A percentile compares a stretch with the other conserved stretches of the same genome.
phyloP scores from a whole-genome alignment of 2,329 filamentous ascomycete genomes.

The Colletotrichum spinosum region DNA sequence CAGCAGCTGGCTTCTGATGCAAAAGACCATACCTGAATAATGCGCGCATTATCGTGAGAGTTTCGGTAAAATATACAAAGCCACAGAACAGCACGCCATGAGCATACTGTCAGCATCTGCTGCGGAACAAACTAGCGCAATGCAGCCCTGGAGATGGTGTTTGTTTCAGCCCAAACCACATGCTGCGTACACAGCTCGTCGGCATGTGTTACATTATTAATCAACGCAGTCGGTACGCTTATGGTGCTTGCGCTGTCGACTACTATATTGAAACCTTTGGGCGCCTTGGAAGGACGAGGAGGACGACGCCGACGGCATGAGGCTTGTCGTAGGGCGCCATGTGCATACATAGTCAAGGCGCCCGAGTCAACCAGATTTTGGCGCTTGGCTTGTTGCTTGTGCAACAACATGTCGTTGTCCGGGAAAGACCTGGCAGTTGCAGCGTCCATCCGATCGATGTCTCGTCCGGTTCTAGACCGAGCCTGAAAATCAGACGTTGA shows the following conservation, averaged over 20 bases:
- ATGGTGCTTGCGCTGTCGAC: too few species aligned
- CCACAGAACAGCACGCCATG: constrained; percentile 22
- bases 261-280: too few species aligned
- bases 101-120: not conserved
- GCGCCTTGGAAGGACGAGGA: not conserved
- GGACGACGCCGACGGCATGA: constrained; percentile 12
- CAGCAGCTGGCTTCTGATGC: not conserved
- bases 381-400: constrained; percentile 5
- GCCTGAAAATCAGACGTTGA: not conserved
- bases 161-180: constrained; percentile 3
- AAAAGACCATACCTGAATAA: not conserved
- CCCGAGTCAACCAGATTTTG: constrained; percentile 9
- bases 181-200: not conserved
- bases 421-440: constrained; percentile 3
- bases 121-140: not conserved
- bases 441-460: constrained; percentile 12
- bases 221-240: constrained; percentile 16
- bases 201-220: not conserved
- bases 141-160: constrained; percentile 12
- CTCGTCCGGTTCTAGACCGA: constrained; percentile 16
- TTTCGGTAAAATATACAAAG: not conserved
- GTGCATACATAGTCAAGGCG: constrained; percentile 3
- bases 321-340: constrained; percentile 28
- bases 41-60: not conserved
- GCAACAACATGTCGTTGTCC: constrained; percentile 4